Conservation (phyloP, 2,329 filamentous ascomycete genomes). For the Triangularia setosa region DNA sequence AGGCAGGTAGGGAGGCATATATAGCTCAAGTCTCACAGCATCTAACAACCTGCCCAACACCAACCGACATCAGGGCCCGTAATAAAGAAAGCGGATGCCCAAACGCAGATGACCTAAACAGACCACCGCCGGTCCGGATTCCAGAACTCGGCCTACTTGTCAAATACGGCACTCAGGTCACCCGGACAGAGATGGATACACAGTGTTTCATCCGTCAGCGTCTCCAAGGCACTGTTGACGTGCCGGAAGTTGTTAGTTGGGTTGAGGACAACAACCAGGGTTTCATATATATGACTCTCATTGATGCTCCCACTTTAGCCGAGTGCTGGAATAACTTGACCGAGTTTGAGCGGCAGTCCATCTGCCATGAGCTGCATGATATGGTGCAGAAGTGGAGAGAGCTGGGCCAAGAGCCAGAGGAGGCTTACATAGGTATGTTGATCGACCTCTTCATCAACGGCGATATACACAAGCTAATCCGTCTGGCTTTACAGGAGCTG, state of each 20-base stretch:
- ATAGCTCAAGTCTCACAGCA: no score
- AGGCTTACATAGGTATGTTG: slow-evolving; percentile 2
- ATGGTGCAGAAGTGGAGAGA: slow-evolving; percentile 6
- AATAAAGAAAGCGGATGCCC: not conserved
- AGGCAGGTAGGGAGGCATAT: no score
- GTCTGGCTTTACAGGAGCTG: not conserved
- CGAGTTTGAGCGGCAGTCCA: not conserved
- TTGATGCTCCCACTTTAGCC: not conserved
- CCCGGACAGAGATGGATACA: not conserved
- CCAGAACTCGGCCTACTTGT: slow-evolving; percentile 1
- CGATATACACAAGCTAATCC: not conserved
- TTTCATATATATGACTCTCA: slow-evolving; percentile 7
- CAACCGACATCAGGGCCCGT: not conserved
- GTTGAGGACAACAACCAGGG: slow-evolving; percentile 1
- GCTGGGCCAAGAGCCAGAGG: not conserved
- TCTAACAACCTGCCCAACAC: slow-evolving; percentile 8
- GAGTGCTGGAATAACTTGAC: not conserved
- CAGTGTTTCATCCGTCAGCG: not conserved
- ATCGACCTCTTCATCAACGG: not conserved
- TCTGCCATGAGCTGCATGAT: not conserved
- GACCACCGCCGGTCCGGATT: not conserved
- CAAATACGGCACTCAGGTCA: slow-evolving; percentile 2
- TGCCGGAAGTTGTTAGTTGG: slow-evolving; percentile 6
- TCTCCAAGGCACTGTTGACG: slow-evolving; percentile 1
- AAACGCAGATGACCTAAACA: not conserved